Percentiles rank a stretch among this genome's conserved stretches.
These are phyloP conservation scores for Delonix regia DNA, from an alignment of 306 rosid species.

Conservation along the genomic window DNA sequence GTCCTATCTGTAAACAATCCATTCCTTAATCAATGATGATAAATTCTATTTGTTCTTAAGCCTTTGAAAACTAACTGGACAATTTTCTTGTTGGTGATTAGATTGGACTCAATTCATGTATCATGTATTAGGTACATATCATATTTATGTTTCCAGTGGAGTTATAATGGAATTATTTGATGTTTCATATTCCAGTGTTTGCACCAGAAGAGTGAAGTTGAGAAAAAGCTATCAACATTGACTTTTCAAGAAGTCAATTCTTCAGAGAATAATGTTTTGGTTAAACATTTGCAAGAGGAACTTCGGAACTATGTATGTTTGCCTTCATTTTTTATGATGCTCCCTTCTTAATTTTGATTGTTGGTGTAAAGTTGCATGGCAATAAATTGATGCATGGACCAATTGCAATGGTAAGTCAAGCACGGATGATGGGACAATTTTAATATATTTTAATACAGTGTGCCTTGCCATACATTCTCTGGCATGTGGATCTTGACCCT, in stretches of 20 bases:
- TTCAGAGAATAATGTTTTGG: slow-evolving; percentile 52
- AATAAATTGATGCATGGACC: slow-evolving; percentile 26
- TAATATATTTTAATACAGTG: slow-evolving; percentile 9
- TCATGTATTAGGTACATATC: neutral
- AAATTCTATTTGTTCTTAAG: slow-evolving; percentile 27
- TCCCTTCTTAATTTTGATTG: slow-evolving; percentile 17
- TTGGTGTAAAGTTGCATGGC: slow-evolving; percentile 26
- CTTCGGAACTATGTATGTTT: slow-evolving; percentile 79
- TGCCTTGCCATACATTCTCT: slow-evolving; percentile 14
- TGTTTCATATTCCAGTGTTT: slow-evolving; percentile 64
- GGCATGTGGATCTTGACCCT: slow-evolving; percentile 6
- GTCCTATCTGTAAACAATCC: slow-evolving; percentile 17
- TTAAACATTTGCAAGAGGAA: slow-evolving; percentile 87
- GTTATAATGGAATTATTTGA: slow-evolving; percentile 11
- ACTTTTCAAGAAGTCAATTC: slow-evolving; percentile 62
- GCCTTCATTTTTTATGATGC: slow-evolving; percentile 23
- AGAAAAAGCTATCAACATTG: slow-evolving; percentile 68
- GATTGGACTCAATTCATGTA: slow-evolving; percentile 25
- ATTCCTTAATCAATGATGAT: slow-evolving; percentile 2
- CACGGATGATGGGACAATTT: slow-evolving; percentile 22
- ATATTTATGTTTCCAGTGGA: slow-evolving; percentile 11
- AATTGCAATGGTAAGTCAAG: slow-evolving; percentile 8
- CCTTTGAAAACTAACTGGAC: slow-evolving; percentile 20
- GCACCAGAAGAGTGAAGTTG: slow-evolving; percentile 78
- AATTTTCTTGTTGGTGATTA: slow-evolving; percentile 28